Base-by-base conservation (phyloP, 2,329 filamentous ascomycete genomes). In the Ceratocystis cubensis region DNA sequence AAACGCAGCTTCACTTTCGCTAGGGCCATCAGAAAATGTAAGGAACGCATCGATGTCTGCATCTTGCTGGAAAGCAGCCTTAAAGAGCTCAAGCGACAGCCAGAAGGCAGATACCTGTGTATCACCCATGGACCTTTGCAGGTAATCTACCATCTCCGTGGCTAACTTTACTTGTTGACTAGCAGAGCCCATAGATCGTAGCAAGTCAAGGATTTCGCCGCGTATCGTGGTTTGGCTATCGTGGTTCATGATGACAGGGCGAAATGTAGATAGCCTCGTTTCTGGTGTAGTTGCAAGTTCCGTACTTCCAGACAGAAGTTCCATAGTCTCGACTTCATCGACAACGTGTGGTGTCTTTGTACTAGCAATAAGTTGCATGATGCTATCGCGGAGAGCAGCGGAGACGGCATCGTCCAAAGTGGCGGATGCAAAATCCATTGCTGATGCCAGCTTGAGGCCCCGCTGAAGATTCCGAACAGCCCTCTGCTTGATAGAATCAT, bases 381-480 rank as follows among this genome's bases (percentile, higher is more conserved):
- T 80, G 71, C 89, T 91, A 71, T 96, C 89, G 68, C 88, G 83
- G 13, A 99, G 76, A 4, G 86, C 87, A 17, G 79, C 80, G 0
- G 84, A 82, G 5, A 96, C 76, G 0, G 84, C 81, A 62, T 87
- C 82, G 48, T 89, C 82, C 3, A 96, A 75, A 0, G 86, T 83
- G 0, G 82, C 79, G 0, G 87, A 88, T 66, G 86, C 82, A 28
- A 87, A 79, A 3, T 84, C 82, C 20, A 89, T 78, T 3, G 81
- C 78, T 20, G 81, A 82, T 22, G 94, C 77, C 6, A 93, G 74
- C 37, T 83, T 80, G 64, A 90, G 85, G 0, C 88, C 86, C 61
- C 86, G 87, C 15, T 87, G 83, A n/a, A 99, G 81, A 69, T 93
- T 89, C 33, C 82, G 81, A 30, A 97, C 82, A 1, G 87, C 85